Conservation (phyloP, 768 basidiomycete species). For the Pulveroboletus sp. region DNA sequence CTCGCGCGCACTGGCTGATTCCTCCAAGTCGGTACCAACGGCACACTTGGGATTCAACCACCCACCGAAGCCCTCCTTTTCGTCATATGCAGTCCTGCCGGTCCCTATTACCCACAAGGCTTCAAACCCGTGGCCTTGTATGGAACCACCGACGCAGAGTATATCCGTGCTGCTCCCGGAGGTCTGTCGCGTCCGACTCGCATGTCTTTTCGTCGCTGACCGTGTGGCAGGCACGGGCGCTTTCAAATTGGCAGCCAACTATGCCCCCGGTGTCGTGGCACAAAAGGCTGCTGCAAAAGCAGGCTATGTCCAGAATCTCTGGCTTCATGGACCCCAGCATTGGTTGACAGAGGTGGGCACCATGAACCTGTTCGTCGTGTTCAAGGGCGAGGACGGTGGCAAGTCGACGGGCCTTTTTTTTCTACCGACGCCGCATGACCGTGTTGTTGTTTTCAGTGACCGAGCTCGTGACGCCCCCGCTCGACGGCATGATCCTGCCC, state of each 20-base stretch:
- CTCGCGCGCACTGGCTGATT: slow-evolving; percentile 3
- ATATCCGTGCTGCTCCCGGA: slow-evolving; percentile 82
- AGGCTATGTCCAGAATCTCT: slow-evolving; percentile 88
- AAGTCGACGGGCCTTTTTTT: slow-evolving; percentile 15
- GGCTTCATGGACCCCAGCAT: slow-evolving; percentile 72
- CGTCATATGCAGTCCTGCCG: slow-evolving; percentile 61
- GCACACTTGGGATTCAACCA: slow-evolving; percentile 48
- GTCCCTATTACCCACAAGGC: slow-evolving; percentile 82
- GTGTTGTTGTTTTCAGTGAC: slow-evolving; percentile 29
- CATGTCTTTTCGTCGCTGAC: slow-evolving; percentile 7
- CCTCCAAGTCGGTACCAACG: slow-evolving; percentile 62
- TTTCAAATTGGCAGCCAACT: slow-evolving; percentile 86
- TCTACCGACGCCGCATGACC: background rate
- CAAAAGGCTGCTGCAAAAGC: slow-evolving; percentile 72
- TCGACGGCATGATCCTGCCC: slow-evolving; percentile 67
- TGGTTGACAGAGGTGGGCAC: slow-evolving; percentile 72
- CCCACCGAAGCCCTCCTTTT: slow-evolving; percentile 68
- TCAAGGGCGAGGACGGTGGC: slow-evolving; percentile 70
- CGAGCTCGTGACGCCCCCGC: slow-evolving; percentile 64
- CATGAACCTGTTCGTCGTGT: slow-evolving; percentile 89
- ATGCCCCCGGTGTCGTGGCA: slow-evolving; percentile 84
- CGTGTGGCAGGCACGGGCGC: slow-evolving; percentile 66
- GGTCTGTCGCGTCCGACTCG: slow-evolving; percentile 38
- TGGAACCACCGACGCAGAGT: slow-evolving; percentile 64
- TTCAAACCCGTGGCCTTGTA: slow-evolving; percentile 92